phyloP scores from a whole-genome alignment of 768 basidiomycete genomes.

The Cystobasidium onofrii region DNA sequence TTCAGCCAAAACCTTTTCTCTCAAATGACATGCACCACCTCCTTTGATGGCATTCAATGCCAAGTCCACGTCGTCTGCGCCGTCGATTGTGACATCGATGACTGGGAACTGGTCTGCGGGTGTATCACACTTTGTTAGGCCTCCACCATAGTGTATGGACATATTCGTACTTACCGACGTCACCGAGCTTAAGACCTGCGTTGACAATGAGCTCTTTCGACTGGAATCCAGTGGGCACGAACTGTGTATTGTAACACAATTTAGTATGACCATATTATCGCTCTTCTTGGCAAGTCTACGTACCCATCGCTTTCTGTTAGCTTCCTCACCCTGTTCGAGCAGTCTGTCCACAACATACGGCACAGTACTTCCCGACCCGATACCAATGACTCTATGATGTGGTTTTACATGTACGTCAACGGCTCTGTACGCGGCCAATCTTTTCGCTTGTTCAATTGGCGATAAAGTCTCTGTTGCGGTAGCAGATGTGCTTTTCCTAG shows the following conservation, averaged over 20 bases:
- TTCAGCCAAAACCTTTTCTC: constrained; percentile 86
- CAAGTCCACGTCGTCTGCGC: constrained; percentile 35
- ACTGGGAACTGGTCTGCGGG: constrained; percentile 49
- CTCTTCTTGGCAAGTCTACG: background rate
- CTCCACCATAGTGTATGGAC: too few species aligned
- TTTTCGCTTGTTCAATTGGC: constrained; percentile 72
- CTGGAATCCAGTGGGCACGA: constrained; percentile 63
- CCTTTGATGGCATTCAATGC: constrained; percentile 80
- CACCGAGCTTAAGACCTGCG: constrained; percentile 48
- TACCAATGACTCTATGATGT: constrained; percentile 59
- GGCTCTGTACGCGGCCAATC: constrained; percentile 81
- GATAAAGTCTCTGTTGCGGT: background rate
- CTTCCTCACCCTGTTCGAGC: constrained; percentile 72
- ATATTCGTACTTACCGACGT: constrained; percentile 25
- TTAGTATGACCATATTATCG: background rate
- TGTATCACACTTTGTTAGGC: too few species aligned
- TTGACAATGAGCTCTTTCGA: constrained; percentile 87
- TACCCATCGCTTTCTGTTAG: constrained; percentile 46
- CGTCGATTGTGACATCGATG: constrained; percentile 87
- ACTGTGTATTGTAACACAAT: constrained; percentile 49
- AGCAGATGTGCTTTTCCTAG: background rate
- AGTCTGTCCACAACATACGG: constrained; percentile 89
- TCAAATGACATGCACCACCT: constrained; percentile 88
- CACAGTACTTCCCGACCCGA: constrained; percentile 53
- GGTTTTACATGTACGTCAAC: constrained; percentile 80